Evolutionary conservation across 2,329 filamentous ascomycete genomes (phyloP).

Genomic region (Pseudocercospora vitis): DNA sequence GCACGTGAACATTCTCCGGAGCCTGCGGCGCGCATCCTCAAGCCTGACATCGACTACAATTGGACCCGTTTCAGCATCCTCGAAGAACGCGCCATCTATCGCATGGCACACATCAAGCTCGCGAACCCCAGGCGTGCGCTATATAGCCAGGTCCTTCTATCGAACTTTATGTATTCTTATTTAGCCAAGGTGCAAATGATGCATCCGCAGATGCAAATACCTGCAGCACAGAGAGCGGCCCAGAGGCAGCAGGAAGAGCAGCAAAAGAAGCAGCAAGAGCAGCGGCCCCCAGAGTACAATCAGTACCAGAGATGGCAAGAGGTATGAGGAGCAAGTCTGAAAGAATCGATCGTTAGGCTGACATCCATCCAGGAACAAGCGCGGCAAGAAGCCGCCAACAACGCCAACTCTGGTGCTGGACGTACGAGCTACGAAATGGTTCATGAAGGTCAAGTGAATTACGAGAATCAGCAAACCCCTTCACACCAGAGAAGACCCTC

Average conservation of each 20-base stretch:
- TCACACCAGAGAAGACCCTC: slow-evolving; percentile 28
- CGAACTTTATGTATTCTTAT: slow-evolving; percentile 99
- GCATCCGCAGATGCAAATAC: slow-evolving; percentile 92
- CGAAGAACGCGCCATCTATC: slow-evolving; percentile 94
- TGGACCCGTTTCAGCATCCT: slow-evolving; percentile 95
- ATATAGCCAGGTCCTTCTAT: slow-evolving; percentile 91
- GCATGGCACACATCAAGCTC: slow-evolving; percentile 98
- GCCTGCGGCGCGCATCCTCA: slow-evolving; percentile 68
- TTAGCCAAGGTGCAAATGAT: slow-evolving; percentile 97
- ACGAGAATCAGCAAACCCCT: slow-evolving; percentile 12
- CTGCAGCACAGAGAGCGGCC: slow-evolving; percentile 60
- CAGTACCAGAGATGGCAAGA: slow-evolving; percentile 42
- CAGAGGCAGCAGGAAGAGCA: slow-evolving; percentile 27
- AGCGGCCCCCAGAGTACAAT: slow-evolving; percentile 37
- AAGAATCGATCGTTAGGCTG: slow-evolving; percentile 1
- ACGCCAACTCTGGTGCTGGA: slow-evolving; percentile 14
- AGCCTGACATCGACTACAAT: slow-evolving; percentile 89
- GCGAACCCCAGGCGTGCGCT: slow-evolving; percentile 92
- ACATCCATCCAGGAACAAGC: slow-evolving; percentile 33
- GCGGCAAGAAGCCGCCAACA: slow-evolving; percentile 29
- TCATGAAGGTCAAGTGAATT: slow-evolving; percentile 23
- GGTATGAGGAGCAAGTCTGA: slow-evolving; percentile 31
- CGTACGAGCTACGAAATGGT: slow-evolving; percentile 30
- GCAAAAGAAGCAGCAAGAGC: slow-evolving; percentile 22
- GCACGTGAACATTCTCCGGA: slow-evolving; percentile 70